Base-by-base conservation (phyloP, 139 green algal genomes). In the Chlorella sp. region DNA sequence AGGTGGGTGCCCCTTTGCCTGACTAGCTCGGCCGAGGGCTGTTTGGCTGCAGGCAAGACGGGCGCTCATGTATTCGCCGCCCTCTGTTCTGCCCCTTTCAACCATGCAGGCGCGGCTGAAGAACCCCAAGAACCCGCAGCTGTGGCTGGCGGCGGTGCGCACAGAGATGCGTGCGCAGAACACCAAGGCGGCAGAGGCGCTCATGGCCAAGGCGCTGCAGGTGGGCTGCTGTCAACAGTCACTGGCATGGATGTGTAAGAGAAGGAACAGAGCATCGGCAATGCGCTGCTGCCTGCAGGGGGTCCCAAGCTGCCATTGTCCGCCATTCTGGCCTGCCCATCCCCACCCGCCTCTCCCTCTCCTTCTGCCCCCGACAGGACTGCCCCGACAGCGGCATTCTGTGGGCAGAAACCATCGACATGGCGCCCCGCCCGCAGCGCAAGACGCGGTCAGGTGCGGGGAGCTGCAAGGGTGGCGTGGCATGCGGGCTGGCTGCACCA, bases 101-200 rank as follows among this genome's bases (percentile, higher is more conserved):
- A 28, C 6, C 14, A 3, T 28, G 76, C 91, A 94, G 87, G 93
- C 90, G 40, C 93, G 97, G 14, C 89, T 98, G 32, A 94, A 93
- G 76, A 98, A 97, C 87, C 93, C 94, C 28, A 91, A 95, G 87
- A 93, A 89, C 36, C 89, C 93, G 46, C 88, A 93, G 76, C 89
- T 99, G 65, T 99, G 97, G 97, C 92, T 99, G 82, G 92, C 94
- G 9, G 95, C 96, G 2, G 90, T 99, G 48, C 90, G 95, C 44
- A 96, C 91, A 24, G 97, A 99, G 94, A 88, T 88, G 86, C 92
- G 93, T 13, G 92, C 90, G 1, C 89, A 90, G 51, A 94, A 95
- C 80, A 85, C 86, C 20, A 95, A 95, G 82, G 94, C 92, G 38
- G 96, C 94, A 54, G 97, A 99, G n/a, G 88, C 87, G 2, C 77